Conservation (phyloP, 257 asterid species). For the Salvia miltiorrhiza region DNA sequence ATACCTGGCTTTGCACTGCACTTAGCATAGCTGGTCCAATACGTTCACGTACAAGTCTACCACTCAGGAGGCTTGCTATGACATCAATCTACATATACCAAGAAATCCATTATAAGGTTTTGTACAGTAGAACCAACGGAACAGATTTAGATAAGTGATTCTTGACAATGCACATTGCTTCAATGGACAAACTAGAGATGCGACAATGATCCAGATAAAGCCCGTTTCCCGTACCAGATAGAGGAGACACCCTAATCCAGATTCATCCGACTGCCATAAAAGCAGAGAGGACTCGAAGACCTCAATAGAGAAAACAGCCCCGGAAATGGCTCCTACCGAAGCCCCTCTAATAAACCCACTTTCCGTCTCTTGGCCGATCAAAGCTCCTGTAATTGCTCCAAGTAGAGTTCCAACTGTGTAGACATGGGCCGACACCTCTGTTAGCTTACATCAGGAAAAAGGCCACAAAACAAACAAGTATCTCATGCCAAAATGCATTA, state of each 20-base stretch:
- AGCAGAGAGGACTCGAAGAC: constrained; percentile 83
- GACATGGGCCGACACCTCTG: background rate
- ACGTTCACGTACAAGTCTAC: constrained; percentile 95
- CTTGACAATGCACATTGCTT: background rate
- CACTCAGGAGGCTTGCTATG: constrained; percentile 83
- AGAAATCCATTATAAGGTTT: background rate
- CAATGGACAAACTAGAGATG: background rate
- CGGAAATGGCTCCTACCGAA: constrained; percentile 95
- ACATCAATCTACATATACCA: constrained; percentile 72
- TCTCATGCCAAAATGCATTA: background rate
- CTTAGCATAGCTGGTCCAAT: constrained; percentile 99
- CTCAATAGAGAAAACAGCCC: constrained; percentile 98
- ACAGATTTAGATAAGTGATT: background rate
- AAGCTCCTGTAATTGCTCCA: constrained; percentile 96
- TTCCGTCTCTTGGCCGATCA: constrained; percentile 97
- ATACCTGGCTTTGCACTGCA: constrained; percentile 97
- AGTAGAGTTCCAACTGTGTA: constrained; percentile 83
- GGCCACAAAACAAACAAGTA: background rate
- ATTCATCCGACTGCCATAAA: constrained; percentile 93
- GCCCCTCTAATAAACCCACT: constrained; percentile 98
- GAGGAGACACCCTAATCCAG: constrained; percentile 86
- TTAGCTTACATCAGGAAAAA: constrained; percentile 7
- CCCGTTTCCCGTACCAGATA: constrained; percentile 62
- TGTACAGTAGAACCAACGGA: too few relatives aligned
- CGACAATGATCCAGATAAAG: background rate